A percentile compares a stretch with the other conserved stretches of the same genome.
Evolutionary conservation across 495 filamentous ascomycete species (phyloP).

Genomic region (Chlorociboria aeruginascens): DNA sequence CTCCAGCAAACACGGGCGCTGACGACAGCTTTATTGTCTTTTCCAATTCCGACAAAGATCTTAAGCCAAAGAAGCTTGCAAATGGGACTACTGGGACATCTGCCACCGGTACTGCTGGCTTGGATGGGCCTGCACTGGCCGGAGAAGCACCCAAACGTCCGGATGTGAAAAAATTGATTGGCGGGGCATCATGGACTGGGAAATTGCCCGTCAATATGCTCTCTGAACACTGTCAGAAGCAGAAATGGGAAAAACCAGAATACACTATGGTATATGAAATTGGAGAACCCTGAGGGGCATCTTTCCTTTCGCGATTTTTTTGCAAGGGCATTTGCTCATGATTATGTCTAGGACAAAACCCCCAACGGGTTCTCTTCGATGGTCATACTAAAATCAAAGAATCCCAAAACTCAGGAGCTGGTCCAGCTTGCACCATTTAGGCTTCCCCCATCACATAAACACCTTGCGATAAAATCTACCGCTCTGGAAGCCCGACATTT

Average conservation of each 20-base stretch:
- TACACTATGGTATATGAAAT: conserved; percentile 53
- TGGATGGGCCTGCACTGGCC: conserved; percentile 23
- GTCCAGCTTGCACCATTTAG: conserved; percentile 67
- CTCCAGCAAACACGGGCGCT: conserved; percentile 15
- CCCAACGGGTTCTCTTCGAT: conserved; percentile 59
- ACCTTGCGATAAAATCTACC: conserved; percentile 56
- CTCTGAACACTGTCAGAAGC: conserved; percentile 87
- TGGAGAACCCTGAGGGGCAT: too few relatives aligned
- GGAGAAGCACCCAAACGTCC: conserved; percentile 60
- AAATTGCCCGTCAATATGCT: conserved; percentile 90
- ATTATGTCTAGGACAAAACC: conserved; percentile 14
- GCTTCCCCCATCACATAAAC: conserved; percentile 58
- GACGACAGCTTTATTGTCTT: conserved; percentile 60
- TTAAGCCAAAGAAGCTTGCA: conserved; percentile 33
- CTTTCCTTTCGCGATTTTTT: neutral
- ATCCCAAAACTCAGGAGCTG: conserved; percentile 72
- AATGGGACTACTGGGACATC: conserved; percentile 24
- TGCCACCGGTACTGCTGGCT: conserved; percentile 13
- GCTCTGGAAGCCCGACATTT: conserved; percentile 86
- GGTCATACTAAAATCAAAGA: conserved; percentile 64
- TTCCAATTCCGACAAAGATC: conserved; percentile 46
- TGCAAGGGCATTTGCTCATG: neutral
- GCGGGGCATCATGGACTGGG: conserved; percentile 92
- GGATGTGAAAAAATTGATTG: conserved; percentile 77
- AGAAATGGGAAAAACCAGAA: conserved; percentile 90